Evolutionary conservation across 139 green algal species (phyloP).

Genomic region (Micromonas commoda): DNA sequence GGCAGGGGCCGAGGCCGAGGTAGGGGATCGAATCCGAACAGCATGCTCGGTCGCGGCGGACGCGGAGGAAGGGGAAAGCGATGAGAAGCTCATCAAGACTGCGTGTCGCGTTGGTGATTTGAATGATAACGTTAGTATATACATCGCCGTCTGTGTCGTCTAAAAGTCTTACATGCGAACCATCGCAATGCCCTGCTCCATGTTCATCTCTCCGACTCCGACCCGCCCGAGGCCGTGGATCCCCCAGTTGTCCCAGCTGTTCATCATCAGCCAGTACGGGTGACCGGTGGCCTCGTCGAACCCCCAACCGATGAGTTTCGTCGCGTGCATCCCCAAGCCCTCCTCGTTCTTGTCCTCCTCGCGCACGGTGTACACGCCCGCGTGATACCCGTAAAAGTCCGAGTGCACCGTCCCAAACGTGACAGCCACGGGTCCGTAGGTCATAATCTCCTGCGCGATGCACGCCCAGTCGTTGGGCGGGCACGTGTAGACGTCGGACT

Average conservation of each 20-base stretch:
- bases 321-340: constrained; percentile 6
- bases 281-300: constrained; percentile 8
- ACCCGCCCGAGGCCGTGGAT: neutral
- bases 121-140: too few relatives aligned
- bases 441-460: constrained; percentile 2
- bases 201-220: constrained; percentile 15
- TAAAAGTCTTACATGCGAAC: constrained; percentile 20
- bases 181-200: neutral
- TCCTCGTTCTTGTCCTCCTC: neutral
- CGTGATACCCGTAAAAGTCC: constrained; percentile 13
- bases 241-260: constrained; percentile 19
- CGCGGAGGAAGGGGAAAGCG: neutral
- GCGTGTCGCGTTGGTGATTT: too few relatives aligned
- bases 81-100: too few relatives aligned
- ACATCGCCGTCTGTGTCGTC: too few relatives aligned
- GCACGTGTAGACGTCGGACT: neutral
- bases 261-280: constrained; percentile 23
- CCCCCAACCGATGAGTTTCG: constrained; percentile 23
- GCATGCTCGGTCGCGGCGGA: neutral
- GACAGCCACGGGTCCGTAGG: neutral
- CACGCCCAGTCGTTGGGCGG: neutral
- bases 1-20: neutral
- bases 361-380: neutral
- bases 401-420: constrained; percentile 17
- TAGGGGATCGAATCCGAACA: neutral